A percentile compares a stretch with the other conserved stretches of the same genome.
Evolutionary conservation across 768 basidiomycete genomes (phyloP).

Genomic region (Suillus cothurnatus): DNA sequence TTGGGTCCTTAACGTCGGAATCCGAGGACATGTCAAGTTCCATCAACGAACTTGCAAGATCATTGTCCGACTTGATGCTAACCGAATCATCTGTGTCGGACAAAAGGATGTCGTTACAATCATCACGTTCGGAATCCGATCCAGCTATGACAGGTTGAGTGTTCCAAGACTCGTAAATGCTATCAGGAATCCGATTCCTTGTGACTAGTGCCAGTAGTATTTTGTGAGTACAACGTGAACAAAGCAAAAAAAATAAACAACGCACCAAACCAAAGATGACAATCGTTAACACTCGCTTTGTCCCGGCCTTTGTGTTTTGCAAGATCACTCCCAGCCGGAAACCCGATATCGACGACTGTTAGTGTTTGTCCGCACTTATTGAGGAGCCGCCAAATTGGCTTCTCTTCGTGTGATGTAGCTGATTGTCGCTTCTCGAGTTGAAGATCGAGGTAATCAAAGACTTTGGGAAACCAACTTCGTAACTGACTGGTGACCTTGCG

Average conservation of each 20-base stretch:
- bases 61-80: background rate
- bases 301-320: background rate
- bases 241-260: background rate
- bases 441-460: background rate
- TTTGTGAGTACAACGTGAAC: background rate
- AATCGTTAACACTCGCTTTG: background rate
- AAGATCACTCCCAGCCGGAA: background rate
- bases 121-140: background rate
- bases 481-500: background rate
- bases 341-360: background rate
- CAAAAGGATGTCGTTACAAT: background rate
- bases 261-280: slow-evolving; percentile 6
- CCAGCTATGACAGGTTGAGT: background rate
- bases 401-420: background rate
- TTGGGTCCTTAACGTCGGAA: background rate
- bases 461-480: background rate
- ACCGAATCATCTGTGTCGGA: background rate
- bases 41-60: background rate
- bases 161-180: background rate
- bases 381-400: background rate
- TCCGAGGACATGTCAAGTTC: background rate
- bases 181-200: background rate
- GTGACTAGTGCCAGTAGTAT: background rate
- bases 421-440: background rate
- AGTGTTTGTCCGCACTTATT: background rate